These are phyloP conservation scores for Agaricus sinodeliciosus DNA, from an alignment of 768 basidiomycete genomes.

Conservation along the genomic window DNA sequence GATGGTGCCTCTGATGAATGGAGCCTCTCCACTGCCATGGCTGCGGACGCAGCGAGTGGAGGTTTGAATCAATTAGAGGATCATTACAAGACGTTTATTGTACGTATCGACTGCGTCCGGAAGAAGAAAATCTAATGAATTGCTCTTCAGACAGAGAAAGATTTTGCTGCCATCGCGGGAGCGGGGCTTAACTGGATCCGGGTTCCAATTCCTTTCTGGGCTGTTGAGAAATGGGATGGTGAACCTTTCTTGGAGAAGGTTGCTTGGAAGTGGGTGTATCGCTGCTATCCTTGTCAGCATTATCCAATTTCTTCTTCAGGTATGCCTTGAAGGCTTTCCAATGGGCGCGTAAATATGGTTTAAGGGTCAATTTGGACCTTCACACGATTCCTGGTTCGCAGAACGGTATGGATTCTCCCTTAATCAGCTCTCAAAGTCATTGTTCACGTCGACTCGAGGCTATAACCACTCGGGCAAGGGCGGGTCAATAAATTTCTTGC, in stretches of 20 bases:
- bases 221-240: conserved; percentile 58
- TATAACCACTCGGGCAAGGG: conserved; percentile 58
- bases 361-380: conserved; percentile 74
- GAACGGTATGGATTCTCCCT: conserved; percentile 37
- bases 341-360: conserved; percentile 82
- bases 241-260: conserved; percentile 76
- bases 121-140: neutral
- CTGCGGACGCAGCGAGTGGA: conserved; percentile 37
- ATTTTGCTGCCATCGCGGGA: conserved; percentile 84
- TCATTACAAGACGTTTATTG: conserved; percentile 83
- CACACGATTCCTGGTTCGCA: conserved; percentile 77
- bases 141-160: conserved; percentile 70
- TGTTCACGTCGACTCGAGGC: conserved; percentile 18
- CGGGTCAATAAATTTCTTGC: conserved; percentile 61
- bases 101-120: conserved; percentile 27
- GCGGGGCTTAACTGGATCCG: conserved; percentile 87
- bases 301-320: conserved; percentile 21
- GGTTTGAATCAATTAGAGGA: conserved; percentile 60
- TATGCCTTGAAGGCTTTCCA: conserved; percentile 72
- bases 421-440: neutral
- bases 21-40: conserved; percentile 62
- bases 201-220: conserved; percentile 83
- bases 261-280: conserved; percentile 58
- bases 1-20: conserved; percentile 63
- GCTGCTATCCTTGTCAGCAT: neutral